Evolutionary conservation across 2,329 filamentous ascomycete genomes (phyloP).

Genomic region (Aspergillus ibericus): DNA sequence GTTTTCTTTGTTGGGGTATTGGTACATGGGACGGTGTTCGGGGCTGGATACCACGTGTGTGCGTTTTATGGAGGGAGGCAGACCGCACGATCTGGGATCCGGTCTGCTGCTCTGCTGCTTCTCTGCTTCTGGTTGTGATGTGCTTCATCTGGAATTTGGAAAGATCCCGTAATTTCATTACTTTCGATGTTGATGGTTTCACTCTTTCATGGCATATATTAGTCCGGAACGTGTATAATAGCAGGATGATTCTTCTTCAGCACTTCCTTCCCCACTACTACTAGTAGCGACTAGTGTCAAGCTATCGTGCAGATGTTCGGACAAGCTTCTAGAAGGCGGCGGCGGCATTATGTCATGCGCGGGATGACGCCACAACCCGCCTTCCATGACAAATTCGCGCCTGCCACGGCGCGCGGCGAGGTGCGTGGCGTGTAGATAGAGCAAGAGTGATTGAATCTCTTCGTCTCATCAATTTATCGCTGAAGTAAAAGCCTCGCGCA

Average conservation of each 20-base stretch:
- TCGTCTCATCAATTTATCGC: no score
- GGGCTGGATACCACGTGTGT: conserved; percentile 33
- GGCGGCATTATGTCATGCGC: conserved; percentile 4
- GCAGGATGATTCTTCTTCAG: conserved; percentile 12
- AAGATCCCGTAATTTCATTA: conserved; percentile 5
- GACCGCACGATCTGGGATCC: conserved; percentile 15
- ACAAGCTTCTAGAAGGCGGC: background rate
- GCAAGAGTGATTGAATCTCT: no score
- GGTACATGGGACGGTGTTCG: conserved; percentile 27
- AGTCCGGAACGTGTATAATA: conserved; percentile 31
- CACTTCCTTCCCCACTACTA: background rate
- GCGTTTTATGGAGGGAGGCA: conserved; percentile 15
- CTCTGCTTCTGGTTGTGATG: conserved; percentile 4
- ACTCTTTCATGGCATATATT: conserved; percentile 25
- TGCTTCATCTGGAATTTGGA: conserved; percentile 13
- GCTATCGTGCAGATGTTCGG: background rate
- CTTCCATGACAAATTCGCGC: background rate
- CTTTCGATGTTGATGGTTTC: conserved; percentile 16
- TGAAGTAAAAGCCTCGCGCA: background rate
- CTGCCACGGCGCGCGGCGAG: no score
- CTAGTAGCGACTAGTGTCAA: background rate
- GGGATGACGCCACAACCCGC: conserved; percentile 4
- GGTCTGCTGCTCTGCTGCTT: background rate
- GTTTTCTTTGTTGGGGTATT: conserved; percentile 17
- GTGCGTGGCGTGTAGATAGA: no score